A percentile compares a stretch with the other conserved stretches of the same genome.
phyloP scores from a whole-genome alignment of 2,329 filamentous ascomycete species.

The Curvularia lunata region DNA sequence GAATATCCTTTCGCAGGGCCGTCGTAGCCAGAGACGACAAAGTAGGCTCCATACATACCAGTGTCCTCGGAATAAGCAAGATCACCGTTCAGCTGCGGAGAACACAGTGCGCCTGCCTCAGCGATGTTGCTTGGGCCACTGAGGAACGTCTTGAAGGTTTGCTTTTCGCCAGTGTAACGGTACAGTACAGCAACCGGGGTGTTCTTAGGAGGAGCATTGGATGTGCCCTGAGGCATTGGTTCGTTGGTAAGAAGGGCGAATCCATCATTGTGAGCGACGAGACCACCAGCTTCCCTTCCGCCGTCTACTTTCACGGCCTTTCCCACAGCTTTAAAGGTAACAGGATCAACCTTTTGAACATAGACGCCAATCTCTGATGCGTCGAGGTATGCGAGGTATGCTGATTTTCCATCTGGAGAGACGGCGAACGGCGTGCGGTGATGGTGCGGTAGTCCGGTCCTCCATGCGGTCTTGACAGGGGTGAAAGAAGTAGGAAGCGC shows the following conservation, averaged over 20 bases:
- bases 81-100: conserved; percentile 68
- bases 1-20: conserved; percentile 63
- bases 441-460: conserved; percentile 67
- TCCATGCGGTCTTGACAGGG: conserved; percentile 66
- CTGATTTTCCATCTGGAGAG: conserved; percentile 64
- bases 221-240: conserved; percentile 57
- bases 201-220: conserved; percentile 56
- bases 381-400: conserved; percentile 67
- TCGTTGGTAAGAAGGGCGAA: conserved; percentile 69
- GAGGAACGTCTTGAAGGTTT: conserved; percentile 65
- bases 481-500: conserved; percentile 61
- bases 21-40: conserved; percentile 65
- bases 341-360: conserved; percentile 62
- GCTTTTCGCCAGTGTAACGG: conserved; percentile 61
- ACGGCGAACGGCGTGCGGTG: conserved; percentile 66
- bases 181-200: conserved; percentile 65
- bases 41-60: conserved; percentile 66
- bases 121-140: conserved; percentile 63
- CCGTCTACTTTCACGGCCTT: conserved; percentile 59
- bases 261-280: conserved; percentile 67
- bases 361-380: conserved; percentile 62
- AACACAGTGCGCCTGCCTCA: conserved; percentile 55
- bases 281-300: conserved; percentile 64
- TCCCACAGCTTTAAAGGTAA: conserved; percentile 62
- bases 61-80: conserved; percentile 64